Evolutionary conservation across 176 grass and related monocot genomes (phyloP).

Genomic region (Oryza coarctata): DNA sequence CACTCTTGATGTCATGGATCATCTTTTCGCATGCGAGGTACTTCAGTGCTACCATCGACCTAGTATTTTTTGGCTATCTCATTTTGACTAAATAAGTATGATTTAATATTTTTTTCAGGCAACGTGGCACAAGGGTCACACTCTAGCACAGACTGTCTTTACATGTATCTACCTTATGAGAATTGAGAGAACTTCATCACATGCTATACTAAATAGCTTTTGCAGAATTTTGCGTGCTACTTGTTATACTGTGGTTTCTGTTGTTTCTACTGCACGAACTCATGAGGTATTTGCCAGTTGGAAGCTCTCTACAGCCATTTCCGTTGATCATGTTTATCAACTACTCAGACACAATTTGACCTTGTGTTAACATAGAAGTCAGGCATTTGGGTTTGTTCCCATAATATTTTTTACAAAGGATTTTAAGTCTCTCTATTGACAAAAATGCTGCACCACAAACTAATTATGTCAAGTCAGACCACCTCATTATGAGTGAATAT

Average conservation of each 20-base stretch:
- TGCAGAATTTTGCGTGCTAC: constrained; percentile 85
- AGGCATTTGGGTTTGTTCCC: background rate
- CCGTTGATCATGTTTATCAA: background rate
- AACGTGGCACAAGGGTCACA: constrained; percentile 95
- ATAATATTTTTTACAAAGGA: constrained; percentile 2
- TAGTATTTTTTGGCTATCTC: constrained; percentile 6
- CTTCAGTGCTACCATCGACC: constrained; percentile 26
- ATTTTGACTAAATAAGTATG: constrained; percentile 36
- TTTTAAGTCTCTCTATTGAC: background rate
- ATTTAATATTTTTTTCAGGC: constrained; percentile 55
- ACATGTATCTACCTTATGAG: constrained; percentile 93
- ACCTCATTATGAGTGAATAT: background rate
- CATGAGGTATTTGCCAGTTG: constrained; percentile 70
- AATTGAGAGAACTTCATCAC: constrained; percentile 89
- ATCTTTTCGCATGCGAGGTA: constrained; percentile 99
- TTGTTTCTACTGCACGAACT: constrained; percentile 78
- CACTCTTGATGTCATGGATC: constrained; percentile 88
- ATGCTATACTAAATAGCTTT: constrained; percentile 85
- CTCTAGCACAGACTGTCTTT: constrained; percentile 90
- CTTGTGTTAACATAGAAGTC: background rate
- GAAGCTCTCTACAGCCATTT: constrained; percentile 9
- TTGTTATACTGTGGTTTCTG: constrained; percentile 77
- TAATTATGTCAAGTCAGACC: background rate
- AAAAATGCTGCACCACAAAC: background rate
- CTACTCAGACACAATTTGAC: background rate